Base-by-base conservation (phyloP, 352 stramenopile species). In the Lagenidium giganteum region DNA sequence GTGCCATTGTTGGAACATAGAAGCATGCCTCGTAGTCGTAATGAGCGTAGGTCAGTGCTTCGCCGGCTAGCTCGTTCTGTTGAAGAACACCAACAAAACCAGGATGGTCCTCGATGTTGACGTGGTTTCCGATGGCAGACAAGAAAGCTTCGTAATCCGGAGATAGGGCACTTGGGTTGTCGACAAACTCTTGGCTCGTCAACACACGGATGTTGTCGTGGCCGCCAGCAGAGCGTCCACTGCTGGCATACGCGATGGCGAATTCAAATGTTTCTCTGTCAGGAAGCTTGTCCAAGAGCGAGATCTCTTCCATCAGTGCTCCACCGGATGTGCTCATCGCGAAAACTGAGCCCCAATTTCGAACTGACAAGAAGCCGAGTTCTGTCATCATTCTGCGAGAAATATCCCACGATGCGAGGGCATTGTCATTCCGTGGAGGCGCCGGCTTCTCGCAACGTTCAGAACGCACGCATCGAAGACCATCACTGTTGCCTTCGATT, bases 261-360 rank as follows among this genome's bases (percentile, higher is more conserved):
- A 94, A 77, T 40, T 94, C 82, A 56, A 87, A 91, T 4, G 75
- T 87, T 46, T 94, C 77, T 12, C 81, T 78, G 18, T 79, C 77
- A 3, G 75, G 67, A 5, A 90, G 67, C 36, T 85, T 79, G 51
- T 94, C 82, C 12, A 94, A 54, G 14, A 59, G 66, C 22, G 88
- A 70, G 9, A 93, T 41, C 18, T 93, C 76, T 20, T 56, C 50
- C 8, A 87, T 47, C 26, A 94, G 58, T n/a, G 80, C 67, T 0
- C 61, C 63, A 38, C 64, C 61, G 1, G 60, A 47, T 5, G 73
- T 59, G 50, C 83, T 67, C 75, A 94, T 89, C 1, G 78, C 66
- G 33, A 94, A 91, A 17, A 94, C 59, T 31, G 76, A 80, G 0
- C 82, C 82, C 82, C 82, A 94, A 27, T 88, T 91, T n/a, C 71